These are phyloP conservation scores for Mycena alexandri DNA, from an alignment of 768 basidiomycete genomes.

Conservation along the genomic window DNA sequence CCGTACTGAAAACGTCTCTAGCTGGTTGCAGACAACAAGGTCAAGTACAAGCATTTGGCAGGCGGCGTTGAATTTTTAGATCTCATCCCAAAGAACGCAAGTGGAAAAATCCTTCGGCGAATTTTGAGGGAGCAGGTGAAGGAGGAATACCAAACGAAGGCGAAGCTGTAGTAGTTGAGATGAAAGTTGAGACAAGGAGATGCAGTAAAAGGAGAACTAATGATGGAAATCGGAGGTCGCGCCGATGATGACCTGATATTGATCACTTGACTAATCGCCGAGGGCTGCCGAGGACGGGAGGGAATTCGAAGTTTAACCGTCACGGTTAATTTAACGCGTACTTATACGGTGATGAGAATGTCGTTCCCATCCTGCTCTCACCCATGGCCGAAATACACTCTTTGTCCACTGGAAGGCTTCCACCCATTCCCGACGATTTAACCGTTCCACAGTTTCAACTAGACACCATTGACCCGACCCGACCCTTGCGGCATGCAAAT, in stretches of 20 bases:
- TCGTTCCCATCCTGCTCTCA: too few species aligned
- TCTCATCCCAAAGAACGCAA: slow-evolving; percentile 72
- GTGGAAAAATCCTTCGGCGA: slow-evolving; percentile 67
- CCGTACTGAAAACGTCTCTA: slow-evolving; percentile 33
- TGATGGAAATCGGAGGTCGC: too few species aligned
- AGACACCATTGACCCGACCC: slow-evolving; percentile 55
- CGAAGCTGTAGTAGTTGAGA: slow-evolving; percentile 27
- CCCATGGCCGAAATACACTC: slow-evolving; percentile 48
- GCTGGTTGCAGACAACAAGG: slow-evolving; percentile 69
- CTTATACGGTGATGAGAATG: too few species aligned
- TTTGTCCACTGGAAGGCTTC: slow-evolving; percentile 45
- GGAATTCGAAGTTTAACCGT: too few species aligned
- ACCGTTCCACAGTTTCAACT: slow-evolving; percentile 69
- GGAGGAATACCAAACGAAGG: slow-evolving; percentile 40
- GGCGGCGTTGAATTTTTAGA: slow-evolving; percentile 71
- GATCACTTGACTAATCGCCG: too few species aligned
- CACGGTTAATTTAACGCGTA: too few species aligned
- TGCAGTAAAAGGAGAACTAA: too few species aligned
- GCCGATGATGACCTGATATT: too few species aligned
- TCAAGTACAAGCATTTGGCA: slow-evolving; percentile 68
- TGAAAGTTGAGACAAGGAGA: too few species aligned
- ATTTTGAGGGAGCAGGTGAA: slow-evolving; percentile 65
- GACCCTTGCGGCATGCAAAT: slow-evolving; percentile 50
- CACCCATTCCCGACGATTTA: slow-evolving; percentile 63
- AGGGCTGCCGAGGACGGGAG: too few species aligned